phyloP scores from a whole-genome alignment of 176 grass and related monocot species.

The Saccharum officinarum region DNA sequence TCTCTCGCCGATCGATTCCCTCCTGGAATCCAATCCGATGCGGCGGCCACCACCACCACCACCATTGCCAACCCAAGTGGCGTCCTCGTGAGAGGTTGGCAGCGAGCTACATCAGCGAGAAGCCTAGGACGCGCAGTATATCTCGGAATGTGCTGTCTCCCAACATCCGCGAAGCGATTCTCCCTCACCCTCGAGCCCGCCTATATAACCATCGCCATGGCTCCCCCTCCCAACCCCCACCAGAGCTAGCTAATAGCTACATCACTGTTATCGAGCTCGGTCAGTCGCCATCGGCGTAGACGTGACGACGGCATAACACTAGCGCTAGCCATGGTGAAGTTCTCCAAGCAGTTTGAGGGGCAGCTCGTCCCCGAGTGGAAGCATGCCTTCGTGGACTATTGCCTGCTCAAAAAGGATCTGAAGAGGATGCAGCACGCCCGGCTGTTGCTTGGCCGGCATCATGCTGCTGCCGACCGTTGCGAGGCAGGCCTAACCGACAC shows the following conservation, averaged over 20 bases:
- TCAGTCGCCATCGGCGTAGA: background rate
- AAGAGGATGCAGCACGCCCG: conserved; percentile 53
- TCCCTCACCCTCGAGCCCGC: background rate
- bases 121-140: conserved; percentile 54
- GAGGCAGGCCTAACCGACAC: background rate
- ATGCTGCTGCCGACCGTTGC: background rate
- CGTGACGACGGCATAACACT: background rate
- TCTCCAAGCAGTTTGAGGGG: conserved; percentile 78
- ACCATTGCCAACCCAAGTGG: conserved; percentile 10
- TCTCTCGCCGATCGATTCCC: background rate
- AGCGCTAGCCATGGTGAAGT: conserved; percentile 63
- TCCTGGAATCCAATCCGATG: conserved; percentile 9
- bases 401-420: conserved; percentile 74
- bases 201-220: conserved; percentile 58
- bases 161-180: conserved; percentile 54
- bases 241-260: background rate
- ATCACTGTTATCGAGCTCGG: background rate
- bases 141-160: conserved; percentile 77
- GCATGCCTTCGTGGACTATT: conserved; percentile 87
- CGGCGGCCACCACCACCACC: conserved; percentile 24
- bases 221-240: conserved; percentile 42
- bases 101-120: conserved; percentile 45
- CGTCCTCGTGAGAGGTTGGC: conserved; percentile 34
- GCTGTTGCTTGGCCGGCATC: background rate
- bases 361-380: conserved; percentile 92